Evolutionary conservation across 768 basidiomycete species (phyloP), one percentile per base, ranked within the genome.

Genomic region (Naganishia vaughanmartiniae): DNA sequence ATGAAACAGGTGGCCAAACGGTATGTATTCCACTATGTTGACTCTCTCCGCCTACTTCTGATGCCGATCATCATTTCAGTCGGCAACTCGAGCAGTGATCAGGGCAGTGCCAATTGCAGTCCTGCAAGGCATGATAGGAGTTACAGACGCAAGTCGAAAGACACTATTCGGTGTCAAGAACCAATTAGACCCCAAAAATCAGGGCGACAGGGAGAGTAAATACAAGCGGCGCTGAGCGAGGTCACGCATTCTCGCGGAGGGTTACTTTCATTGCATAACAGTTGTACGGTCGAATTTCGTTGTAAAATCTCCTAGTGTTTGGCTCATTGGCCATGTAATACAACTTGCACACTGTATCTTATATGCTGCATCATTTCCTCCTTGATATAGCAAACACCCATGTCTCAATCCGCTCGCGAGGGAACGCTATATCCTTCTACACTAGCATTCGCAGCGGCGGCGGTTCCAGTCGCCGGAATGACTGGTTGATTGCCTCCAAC

Each of bases 81-180:
- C 93, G 2, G 88, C 94, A 65, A 90, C 94, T 26, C 89, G 89
- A 68, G 91, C 95, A 28, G 94, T 99, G 31, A 90, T 98, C 71
- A 89, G 96, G 31, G 96, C 96, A 33, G 93, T 98, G 14, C 96
- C 96, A 7, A 94, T 98, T 70, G 96, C 96, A 0, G 93, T 99
- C 14, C 83, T 99, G 74, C 93, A 92, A 76, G 93, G 96, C 1
- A 95, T 96, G 92, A 99, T 98, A 69, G 96, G 96, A 4, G 93
- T 94, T 4, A 92, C 89, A 60, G 95, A 96, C 81, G 96, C 96
- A 2, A 90, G 98, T 71, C 90, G 92, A 83, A 94, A 98, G 84
- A 94, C 95, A 0, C 83, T 98, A 45, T 85, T 97, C 67, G 96
- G 96, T 10, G 84, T 99, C 46, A 90, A 93, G 75, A 98, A 98